Evolutionary conservation across 768 basidiomycete species (phyloP).

Genomic region (Leccinum uliginosum): DNA sequence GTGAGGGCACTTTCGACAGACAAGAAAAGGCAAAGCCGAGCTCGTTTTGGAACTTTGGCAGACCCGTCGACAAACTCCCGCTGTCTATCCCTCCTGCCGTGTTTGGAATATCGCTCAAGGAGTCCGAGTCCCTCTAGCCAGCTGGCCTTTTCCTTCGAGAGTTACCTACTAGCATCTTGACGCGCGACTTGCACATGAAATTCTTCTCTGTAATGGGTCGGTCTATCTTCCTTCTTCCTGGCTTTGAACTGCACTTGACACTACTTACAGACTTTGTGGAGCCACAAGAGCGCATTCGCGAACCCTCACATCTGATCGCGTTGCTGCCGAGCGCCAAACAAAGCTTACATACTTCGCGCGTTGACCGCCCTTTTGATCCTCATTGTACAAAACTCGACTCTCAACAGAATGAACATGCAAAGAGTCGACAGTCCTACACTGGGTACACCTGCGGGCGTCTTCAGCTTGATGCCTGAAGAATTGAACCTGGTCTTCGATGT

Average conservation of each 20-base stretch:
- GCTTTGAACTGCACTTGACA: constrained; percentile 10
- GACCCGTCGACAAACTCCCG: constrained; percentile 43
- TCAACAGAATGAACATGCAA: constrained; percentile 98
- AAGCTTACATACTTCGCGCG: constrained; percentile 85
- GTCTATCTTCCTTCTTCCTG: constrained; percentile 26
- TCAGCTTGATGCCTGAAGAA: constrained; percentile 90
- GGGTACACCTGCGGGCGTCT: constrained; percentile 96
- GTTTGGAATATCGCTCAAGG: constrained; percentile 84
- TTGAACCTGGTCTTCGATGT: constrained; percentile 94
- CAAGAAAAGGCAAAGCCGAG: constrained; percentile 90
- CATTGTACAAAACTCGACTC: constrained; percentile 82
- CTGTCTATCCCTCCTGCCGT: constrained; percentile 62
- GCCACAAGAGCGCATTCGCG: constrained; percentile 80
- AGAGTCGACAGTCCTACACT: constrained; percentile 98
- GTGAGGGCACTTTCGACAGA: constrained; percentile 53
- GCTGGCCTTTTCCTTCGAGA: constrained; percentile 94
- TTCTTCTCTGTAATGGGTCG: constrained; percentile 92
- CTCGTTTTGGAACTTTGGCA: constrained; percentile 90
- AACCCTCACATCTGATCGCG: constrained; percentile 82
- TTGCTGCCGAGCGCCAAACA: constrained; percentile 92
- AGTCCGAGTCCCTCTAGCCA: constrained; percentile 93
- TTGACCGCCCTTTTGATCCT: constrained; percentile 92
- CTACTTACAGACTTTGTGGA: constrained; percentile 73
- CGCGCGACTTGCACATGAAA: constrained; percentile 82
- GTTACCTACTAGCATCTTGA: constrained; percentile 87